A percentile compares a stretch with the other conserved stretches of the same genome.
phyloP scores from a whole-genome alignment of 2,329 filamentous ascomycete species.

The Capronia americana region DNA sequence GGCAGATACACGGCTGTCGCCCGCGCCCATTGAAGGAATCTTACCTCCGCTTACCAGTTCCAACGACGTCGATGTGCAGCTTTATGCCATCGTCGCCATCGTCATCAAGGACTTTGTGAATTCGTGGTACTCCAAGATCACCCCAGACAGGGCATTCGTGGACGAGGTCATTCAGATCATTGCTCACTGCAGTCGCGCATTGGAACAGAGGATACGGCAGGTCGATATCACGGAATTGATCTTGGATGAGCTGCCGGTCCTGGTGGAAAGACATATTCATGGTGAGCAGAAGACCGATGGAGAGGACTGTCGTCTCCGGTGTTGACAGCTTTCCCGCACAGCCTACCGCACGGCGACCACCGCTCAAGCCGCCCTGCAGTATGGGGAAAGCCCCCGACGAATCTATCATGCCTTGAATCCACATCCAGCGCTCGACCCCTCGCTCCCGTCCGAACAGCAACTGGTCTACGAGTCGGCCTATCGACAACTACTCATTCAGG shows the following conservation, averaged over 20 bases:
- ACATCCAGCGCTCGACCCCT: slow-evolving; percentile 68
- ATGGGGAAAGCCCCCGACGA: slow-evolving; percentile 67
- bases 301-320: slow-evolving; percentile 10
- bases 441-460: slow-evolving; percentile 55
- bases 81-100: slow-evolving; percentile 91
- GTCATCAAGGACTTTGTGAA: slow-evolving; percentile 89
- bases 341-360: slow-evolving; percentile 75
- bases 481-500: slow-evolving; percentile 85
- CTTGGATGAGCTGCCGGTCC: slow-evolving; percentile 83
- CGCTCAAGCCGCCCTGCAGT: slow-evolving; percentile 62
- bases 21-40: slow-evolving; percentile 75
- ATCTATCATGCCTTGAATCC: slow-evolving; percentile 86
- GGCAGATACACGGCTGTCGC: slow-evolving; percentile 63
- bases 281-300: slow-evolving; percentile 59
- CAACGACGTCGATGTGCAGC: slow-evolving; percentile 88
- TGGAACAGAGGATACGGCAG: slow-evolving; percentile 84
- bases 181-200: slow-evolving; percentile 84
- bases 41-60: slow-evolving; percentile 91
- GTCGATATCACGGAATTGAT: slow-evolving; percentile 83
- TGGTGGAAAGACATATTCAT: slow-evolving; percentile 79
- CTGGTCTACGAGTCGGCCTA: slow-evolving; percentile 79
- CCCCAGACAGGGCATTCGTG: slow-evolving; percentile 84
- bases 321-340: slow-evolving; percentile 46
- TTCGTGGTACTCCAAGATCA: slow-evolving; percentile 92
- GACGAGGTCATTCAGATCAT: slow-evolving; percentile 88